Conservation (phyloP, 2,329 filamentous ascomycete genomes). For the Ophiosphaerella narmari region DNA sequence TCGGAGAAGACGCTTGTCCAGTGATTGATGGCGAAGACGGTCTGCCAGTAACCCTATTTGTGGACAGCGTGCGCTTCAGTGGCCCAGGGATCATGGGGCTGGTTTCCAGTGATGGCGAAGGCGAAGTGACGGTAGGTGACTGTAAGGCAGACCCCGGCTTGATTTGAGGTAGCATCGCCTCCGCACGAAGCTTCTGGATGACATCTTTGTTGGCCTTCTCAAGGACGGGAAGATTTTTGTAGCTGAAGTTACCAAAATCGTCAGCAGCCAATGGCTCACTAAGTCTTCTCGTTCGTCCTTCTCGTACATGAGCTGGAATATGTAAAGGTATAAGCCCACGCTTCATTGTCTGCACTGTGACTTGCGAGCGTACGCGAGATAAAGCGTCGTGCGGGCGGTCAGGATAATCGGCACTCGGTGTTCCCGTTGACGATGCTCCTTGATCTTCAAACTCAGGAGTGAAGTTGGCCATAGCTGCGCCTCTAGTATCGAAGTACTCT, state of each 20-base stretch:
- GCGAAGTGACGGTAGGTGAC: slow-evolving; percentile 55
- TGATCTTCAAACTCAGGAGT: slow-evolving; percentile 94
- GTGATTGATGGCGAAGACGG: slow-evolving; percentile 86
- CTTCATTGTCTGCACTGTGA: slow-evolving; percentile 79
- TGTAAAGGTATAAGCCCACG: slow-evolving; percentile 92
- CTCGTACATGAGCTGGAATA: slow-evolving; percentile 94
- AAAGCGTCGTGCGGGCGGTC: slow-evolving; percentile 94
- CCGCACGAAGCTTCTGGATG: slow-evolving; percentile 91
- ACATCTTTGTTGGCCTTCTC: slow-evolving; percentile 99
- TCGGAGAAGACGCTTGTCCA: slow-evolving; percentile 85
- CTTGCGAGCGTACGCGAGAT: slow-evolving; percentile 84
- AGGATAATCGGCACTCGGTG: slow-evolving; percentile 75
- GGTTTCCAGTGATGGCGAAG: slow-evolving; percentile 74
- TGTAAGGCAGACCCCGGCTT: slow-evolving; percentile 51
- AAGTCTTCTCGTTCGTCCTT: slow-evolving; percentile 81
- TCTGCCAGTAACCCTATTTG: slow-evolving; percentile 71
- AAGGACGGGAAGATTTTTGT: slow-evolving; percentile 94
- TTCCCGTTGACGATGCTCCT: slow-evolving; percentile 70
- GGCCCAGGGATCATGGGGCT: slow-evolving; percentile 82
- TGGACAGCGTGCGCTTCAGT: slow-evolving; percentile 80
- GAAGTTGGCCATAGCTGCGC: slow-evolving; percentile 90
- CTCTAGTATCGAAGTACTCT: slow-evolving; percentile 93
- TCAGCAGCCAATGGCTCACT: slow-evolving; percentile 89
- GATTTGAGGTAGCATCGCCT: slow-evolving; percentile 76
- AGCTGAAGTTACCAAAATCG: slow-evolving; percentile 95